Evolutionary conservation across 1,139 yeast species (phyloP).

Genomic region (Sugiyamaella xylanicola): DNA sequence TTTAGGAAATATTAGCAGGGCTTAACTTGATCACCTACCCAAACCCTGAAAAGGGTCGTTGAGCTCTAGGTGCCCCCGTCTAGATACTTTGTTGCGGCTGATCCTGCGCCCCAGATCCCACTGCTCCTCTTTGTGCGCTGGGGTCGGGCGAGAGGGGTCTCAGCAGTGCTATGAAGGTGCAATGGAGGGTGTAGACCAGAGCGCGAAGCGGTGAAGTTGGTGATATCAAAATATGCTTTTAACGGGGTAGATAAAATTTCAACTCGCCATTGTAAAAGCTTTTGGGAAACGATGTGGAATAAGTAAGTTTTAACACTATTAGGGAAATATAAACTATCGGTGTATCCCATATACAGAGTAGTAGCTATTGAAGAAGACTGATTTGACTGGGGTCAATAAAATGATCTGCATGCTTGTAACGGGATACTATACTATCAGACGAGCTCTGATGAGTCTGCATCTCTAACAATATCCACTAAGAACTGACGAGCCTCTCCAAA

Average conservation of each 20-base stretch:
- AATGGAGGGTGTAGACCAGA: no score
- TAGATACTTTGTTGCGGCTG: no score
- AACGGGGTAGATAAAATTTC: not conserved
- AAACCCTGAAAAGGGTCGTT: not conserved
- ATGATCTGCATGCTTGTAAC: not conserved
- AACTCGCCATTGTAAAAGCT: not conserved
- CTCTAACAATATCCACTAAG: no score
- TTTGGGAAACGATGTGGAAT: no score
- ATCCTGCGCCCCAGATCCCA: not conserved
- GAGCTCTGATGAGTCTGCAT: no score
- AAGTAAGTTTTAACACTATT: no score
- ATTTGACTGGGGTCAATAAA: not conserved
- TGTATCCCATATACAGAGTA: no score
- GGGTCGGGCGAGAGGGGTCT: not conserved
- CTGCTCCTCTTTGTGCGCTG: not conserved
- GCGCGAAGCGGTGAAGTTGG: no score
- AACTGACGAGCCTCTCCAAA: no score
- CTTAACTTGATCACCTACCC: not conserved
- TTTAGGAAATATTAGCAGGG: constrained; percentile 7
- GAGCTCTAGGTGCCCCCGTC: not conserved
- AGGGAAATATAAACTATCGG: no score
- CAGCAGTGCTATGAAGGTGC: not conserved
- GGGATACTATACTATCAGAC: not conserved
- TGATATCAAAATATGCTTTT: no score
- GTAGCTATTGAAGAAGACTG: not conserved